phyloP scores from a whole-genome alignment of 345 rosid genomes.

The Hevea brasiliensis region DNA sequence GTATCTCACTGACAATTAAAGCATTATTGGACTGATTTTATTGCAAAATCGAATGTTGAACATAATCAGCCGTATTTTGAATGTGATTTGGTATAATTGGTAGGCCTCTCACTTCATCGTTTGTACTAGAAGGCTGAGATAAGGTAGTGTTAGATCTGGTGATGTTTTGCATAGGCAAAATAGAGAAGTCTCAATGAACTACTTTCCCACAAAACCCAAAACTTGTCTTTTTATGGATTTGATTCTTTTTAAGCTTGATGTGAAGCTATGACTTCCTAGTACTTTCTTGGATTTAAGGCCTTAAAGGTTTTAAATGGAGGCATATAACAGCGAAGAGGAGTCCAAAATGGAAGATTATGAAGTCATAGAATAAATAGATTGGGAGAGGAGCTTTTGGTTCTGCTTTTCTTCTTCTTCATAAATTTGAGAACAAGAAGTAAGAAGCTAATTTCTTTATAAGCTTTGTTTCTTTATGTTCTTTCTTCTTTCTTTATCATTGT shows the following conservation, averaged over 20 bases:
- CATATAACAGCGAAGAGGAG: slow-evolving; percentile 45
- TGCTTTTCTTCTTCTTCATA: slow-evolving; percentile 84
- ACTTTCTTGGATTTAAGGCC: slow-evolving; percentile 9
- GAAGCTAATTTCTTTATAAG: neutral
- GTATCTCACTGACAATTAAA: slow-evolving; percentile 8
- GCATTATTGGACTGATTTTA: slow-evolving; percentile 16
- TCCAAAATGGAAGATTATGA: slow-evolving; percentile 74
- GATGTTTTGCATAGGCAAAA: slow-evolving; percentile 10
- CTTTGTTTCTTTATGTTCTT: neutral
- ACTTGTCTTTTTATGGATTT: neutral
- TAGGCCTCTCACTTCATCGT: neutral
- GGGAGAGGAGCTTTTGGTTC: slow-evolving; percentile 81
- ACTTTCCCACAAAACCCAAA: neutral
- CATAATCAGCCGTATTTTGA: neutral
- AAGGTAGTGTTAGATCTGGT: slow-evolving; percentile 29
- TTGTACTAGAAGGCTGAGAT: slow-evolving; percentile 13
- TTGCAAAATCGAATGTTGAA: slow-evolving; percentile 12
- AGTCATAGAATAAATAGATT: slow-evolving; percentile 79
- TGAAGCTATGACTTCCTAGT: neutral
- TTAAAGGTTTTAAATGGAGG: slow-evolving; percentile 46
- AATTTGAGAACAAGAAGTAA: slow-evolving; percentile 67
- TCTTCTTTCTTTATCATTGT: neutral
- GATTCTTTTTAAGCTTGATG: neutral
- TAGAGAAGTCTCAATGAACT: neutral
- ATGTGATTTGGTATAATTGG: slow-evolving; percentile 21